phyloP scores from a whole-genome alignment of 1,139 yeast genomes.

The Hyphopichia wangnamkhiaoensis region DNA sequence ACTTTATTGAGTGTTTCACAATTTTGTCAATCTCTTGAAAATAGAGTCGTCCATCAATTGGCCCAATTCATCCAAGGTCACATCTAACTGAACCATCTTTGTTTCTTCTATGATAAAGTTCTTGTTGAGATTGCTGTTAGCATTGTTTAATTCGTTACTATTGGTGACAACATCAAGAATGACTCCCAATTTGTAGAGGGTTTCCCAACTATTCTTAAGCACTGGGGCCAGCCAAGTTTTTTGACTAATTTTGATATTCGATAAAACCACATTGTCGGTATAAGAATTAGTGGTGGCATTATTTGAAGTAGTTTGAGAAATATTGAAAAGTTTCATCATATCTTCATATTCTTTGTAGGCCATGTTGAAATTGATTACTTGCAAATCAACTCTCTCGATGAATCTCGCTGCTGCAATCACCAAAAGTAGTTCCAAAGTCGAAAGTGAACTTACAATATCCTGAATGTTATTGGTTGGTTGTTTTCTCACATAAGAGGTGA shows the following conservation, averaged over 20 bases:
- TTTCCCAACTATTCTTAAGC: slow-evolving; percentile 58
- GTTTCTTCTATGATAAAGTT: slow-evolving; percentile 42
- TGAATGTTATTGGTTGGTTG: slow-evolving; percentile 25
- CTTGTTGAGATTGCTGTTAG: slow-evolving; percentile 32
- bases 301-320: slow-evolving; percentile 29
- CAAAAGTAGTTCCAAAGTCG: slow-evolving; percentile 69
- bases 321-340: slow-evolving; percentile 50
- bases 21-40: slow-evolving; percentile 33
- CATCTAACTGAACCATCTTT: slow-evolving; percentile 49
- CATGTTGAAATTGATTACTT: slow-evolving; percentile 67
- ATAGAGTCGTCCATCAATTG: slow-evolving; percentile 29
- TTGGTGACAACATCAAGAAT: slow-evolving; percentile 38
- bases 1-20: slow-evolving; percentile 13
- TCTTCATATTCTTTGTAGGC: slow-evolving; percentile 75
- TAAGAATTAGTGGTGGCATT: slow-evolving; percentile 35
- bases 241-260: slow-evolving; percentile 40
- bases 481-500: slow-evolving; percentile 21
- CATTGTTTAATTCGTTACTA: slow-evolving; percentile 33
- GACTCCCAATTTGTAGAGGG: slow-evolving; percentile 38
- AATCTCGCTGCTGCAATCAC: slow-evolving; percentile 76
- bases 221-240: slow-evolving; percentile 51
- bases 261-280: slow-evolving; percentile 29
- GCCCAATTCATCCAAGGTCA: slow-evolving; percentile 46
- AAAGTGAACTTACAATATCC: slow-evolving; percentile 46
- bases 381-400: slow-evolving; percentile 57